Percentiles rank a stretch among this genome's conserved stretches.
Conservation (phyloP, 2,329 filamentous ascomycete species). For the Pseudogymnoascus sp. region DNA sequence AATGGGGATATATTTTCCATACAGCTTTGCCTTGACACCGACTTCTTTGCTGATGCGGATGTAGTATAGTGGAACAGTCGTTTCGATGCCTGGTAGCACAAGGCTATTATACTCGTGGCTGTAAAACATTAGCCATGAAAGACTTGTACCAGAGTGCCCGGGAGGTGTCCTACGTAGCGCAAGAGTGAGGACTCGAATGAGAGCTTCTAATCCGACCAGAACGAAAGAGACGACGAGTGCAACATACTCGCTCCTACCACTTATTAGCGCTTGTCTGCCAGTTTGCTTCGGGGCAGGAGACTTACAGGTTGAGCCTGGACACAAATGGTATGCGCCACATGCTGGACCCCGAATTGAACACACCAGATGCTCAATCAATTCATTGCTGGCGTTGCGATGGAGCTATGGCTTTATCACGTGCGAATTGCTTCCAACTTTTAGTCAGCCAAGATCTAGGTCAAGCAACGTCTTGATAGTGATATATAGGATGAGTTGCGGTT, state of each 20-base stretch:
- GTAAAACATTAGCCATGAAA: conserved; percentile 16
- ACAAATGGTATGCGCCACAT: conserved; percentile 3
- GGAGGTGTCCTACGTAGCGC: conserved; percentile 62
- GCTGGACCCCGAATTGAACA: neutral
- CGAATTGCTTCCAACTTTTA: neutral
- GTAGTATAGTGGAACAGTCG: conserved; percentile 74
- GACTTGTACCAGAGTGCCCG: neutral
- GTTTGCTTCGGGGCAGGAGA: neutral
- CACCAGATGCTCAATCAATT: conserved; percentile 3
- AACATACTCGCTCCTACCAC: conserved; percentile 69
- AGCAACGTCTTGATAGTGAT: neutral
- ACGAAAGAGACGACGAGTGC: conserved; percentile 77
- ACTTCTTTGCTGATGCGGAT: conserved; percentile 60
- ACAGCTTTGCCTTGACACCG: conserved; percentile 61
- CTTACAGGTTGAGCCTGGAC: conserved; percentile 3
- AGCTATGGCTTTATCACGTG: neutral
- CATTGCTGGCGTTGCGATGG: neutral
- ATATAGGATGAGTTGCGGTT: neutral
- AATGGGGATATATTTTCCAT: conserved; percentile 48
- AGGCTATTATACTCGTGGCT: conserved; percentile 72
- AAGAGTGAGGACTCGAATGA: conserved; percentile 80
- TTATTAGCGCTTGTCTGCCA: neutral
- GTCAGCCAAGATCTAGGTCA: neutral
- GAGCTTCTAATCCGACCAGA: conserved; percentile 71
- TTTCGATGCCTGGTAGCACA: conserved; percentile 78